Base-by-base conservation (phyloP, 78 protist genomes). In the Bodo saltans region DNA sequence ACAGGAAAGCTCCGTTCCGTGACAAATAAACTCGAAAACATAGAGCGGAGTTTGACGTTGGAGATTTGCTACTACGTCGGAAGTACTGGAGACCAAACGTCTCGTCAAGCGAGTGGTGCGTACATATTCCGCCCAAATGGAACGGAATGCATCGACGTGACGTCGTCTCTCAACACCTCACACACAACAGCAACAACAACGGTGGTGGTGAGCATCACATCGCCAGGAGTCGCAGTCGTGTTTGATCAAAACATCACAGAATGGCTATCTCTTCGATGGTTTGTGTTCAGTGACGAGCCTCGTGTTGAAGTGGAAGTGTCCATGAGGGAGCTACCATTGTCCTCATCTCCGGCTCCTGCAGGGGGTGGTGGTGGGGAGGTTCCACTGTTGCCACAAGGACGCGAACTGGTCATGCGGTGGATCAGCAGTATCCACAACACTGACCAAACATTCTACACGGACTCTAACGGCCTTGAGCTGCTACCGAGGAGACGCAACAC, bases 391-490 rank as follows among this genome's bases (percentile, higher is more conserved):
- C 70, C 37, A 53, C 0, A 79, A 21, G 96, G 96, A 41, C 86
- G 80, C 53, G 93, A 93, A 41, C 78, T 93, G 32, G 52, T 93
- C 67, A n/a, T 74, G 26, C 88, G 91, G 42, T n/a, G n/a, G n/a
- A n/a, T n/a, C n/a, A n/a, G n/a, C n/a, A n/a, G n/a, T n/a, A 90
- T 39, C 72, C 60, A 76, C 81, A 35, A 39, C 0, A 78, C 92
- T 3, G 30, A 68, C 37, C 68, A 75, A 0, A 32, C 39, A 30
- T 88, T 86, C 90, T 90, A 87, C 90, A 83, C 93, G 23, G 97
- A 94, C 80, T 33, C 93, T 21, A 89, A 94, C 76, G 97, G 92
- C 27, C 67, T 79, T 52, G 97, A 94, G 83, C 91, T 94, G 95
- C 68, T 83, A 68, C 34, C 42, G 42, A 83, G 97, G 35, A 40